Percentiles rank a stretch among this genome's conserved stretches.
These are phyloP conservation scores for Pseudogymnoascus sp. DNA, from an alignment of 2,329 filamentous ascomycete genomes.

Conservation along the genomic window DNA sequence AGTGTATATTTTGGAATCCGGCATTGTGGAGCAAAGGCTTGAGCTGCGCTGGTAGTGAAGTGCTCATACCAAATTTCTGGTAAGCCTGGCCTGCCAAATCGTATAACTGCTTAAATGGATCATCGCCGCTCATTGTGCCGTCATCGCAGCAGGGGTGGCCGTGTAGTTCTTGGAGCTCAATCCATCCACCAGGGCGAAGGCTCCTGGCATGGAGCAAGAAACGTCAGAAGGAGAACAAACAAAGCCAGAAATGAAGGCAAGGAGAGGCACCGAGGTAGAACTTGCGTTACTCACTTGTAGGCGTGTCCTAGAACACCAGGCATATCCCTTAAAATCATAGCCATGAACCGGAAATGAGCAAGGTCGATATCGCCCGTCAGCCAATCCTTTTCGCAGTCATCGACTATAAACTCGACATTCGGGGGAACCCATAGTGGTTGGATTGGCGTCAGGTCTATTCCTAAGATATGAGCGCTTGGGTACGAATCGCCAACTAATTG, in stretches of 20 bases:
- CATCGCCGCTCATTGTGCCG: conserved; percentile 18
- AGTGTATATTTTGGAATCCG: conserved; percentile 47
- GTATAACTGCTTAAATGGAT: conserved; percentile 22
- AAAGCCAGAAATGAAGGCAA: not conserved
- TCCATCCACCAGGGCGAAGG: not conserved
- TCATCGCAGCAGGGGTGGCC: not conserved
- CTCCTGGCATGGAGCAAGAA: not conserved
- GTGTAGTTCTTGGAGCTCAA: conserved; percentile 2
- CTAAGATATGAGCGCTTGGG: not conserved
- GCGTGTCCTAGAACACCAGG: not conserved
- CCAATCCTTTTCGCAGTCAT: not conserved
- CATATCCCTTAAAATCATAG: not conserved
- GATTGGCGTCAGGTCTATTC: not conserved
- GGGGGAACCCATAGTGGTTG: conserved; percentile 3
- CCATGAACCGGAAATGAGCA: not conserved
- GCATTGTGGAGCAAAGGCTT: conserved; percentile 31
- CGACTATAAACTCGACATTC: conserved; percentile 7
- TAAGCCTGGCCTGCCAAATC: conserved; percentile 18
- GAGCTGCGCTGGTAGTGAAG: conserved; percentile 20
- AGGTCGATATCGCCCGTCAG: not conserved
- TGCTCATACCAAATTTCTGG: conserved; percentile 17
- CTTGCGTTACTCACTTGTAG: not conserved
- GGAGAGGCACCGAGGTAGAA: not conserved
- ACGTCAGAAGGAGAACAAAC: not conserved
- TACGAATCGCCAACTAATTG: not conserved